Evolutionary conservation across 2,329 filamentous ascomycete genomes (phyloP), one percentile per base, ranked within the genome.

Genomic region (Colletotrichum cuscutae): DNA sequence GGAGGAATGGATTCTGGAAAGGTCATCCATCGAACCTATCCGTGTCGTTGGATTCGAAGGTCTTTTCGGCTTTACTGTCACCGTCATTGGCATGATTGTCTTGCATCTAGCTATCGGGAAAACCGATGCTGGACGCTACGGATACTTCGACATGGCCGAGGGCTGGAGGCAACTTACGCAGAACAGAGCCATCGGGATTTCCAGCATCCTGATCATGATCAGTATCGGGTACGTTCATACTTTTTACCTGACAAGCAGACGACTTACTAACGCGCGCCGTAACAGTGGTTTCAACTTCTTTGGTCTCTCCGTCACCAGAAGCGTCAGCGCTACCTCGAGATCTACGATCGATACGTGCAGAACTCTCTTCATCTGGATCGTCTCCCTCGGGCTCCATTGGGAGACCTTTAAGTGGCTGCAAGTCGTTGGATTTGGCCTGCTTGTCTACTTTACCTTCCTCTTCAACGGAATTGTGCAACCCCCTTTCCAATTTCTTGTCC

Each of bases 341-440:
- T 97, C 95, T 37, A 98, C 96, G 37, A 98, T 99, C 78, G 97
- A 99, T 82, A 99, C 97, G 1, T 98, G 95, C 87, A 92, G 96
- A 53, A 99, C 97, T 0, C 89, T 99, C 1, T 98, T 99, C 85
- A 98, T 99, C 83, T 99, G 97, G 97, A 89, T 99, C 32, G 94
- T 98, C 15, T 97, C 95, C 22, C 89, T 99, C 5, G 94, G 93
- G 4, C 89, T 99, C 2, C 95, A 95, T 73, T 99, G 97, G 97
- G 97, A 99, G 85, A 92, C 91, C 0, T 98, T 99, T 89, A 98
- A 98, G 84, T 97, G 94, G 93, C 89, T 99, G 7, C 97, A 99
- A 84, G 94, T 99, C 15, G 81, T 90, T 3, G 97, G 97, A 1
- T 99, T 99, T 77, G 93, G 86, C 1, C 85, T 98, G 76, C 89